Base-by-base conservation (phyloP, 2,329 filamentous ascomycete genomes). In the Aureobasidium sp. region DNA sequence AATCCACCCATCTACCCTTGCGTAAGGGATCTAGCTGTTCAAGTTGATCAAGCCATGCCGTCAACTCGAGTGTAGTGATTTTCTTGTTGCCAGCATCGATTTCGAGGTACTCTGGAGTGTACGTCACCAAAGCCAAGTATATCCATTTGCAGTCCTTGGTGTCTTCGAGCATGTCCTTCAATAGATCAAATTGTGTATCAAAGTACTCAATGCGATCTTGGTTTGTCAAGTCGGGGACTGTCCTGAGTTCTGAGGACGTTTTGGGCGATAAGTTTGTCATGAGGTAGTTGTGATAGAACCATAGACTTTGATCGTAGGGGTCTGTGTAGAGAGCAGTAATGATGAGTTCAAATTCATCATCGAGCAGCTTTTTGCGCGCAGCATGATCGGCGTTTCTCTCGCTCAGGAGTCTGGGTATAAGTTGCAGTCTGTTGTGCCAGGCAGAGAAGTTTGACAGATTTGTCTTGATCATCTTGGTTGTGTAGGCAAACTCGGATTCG, bases 371-470 rank as follows among this genome's bases (percentile, higher is more conserved):
- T 68, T 80, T 83, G 61, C 94, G 82, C 52, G 84, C 82, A 23
- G 74, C 76, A 53, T 84, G 80, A 64, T 84, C 82, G 1, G 90
- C 87, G 0, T 79, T 75, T 53, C 90, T 83, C 74, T 95, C 89
- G 20, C 84, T 76, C 55, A 97, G 78, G 23, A 97, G 75, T 44
- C 84, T 82, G 46, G 89, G 85, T 61, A 97, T 94, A 26, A 97
- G 80, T 70, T 89, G 90, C 67, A 88, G 91, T 57, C 94, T 86
- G 70, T 89, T 89, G 73, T 99, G 94, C 93, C 94, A 97, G 1
- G 94, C 94, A 4, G 91, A 97, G 73, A 97, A 99, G 73, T 99
- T 99, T 44, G 90, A 96, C 52, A 99, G 79, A 68, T 95, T 89
- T n/a, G 76, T 78, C 44, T 82, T 79, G 68, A 97, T 91, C 90